Evolutionary conservation across 2,329 filamentous ascomycete species (phyloP), one percentile per base, ranked within the genome.

Genomic region (Pochonia chlamydosporia): DNA sequence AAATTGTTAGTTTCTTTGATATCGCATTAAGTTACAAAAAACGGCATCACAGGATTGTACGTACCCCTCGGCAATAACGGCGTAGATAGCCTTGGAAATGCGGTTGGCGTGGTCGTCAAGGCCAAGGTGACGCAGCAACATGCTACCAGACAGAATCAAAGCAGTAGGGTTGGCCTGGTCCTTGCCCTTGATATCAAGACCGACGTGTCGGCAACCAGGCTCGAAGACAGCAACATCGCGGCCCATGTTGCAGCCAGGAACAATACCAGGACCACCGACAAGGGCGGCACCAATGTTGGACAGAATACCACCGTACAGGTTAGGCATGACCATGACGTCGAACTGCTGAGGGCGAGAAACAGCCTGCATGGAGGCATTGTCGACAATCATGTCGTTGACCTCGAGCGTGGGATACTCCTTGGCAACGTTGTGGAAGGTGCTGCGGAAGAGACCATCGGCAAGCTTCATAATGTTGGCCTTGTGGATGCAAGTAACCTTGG

Each of bases 401-500:
- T 96, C 88, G 60, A 99, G 80, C 54, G 89, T 95, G 51, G 93
- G 92, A 77, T 93, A 99, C 70, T 96, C 89, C 77, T 95, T 87
- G 57, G 90, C 88, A 59, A 93, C 84, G 63, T 84, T 80, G 78
- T 95, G 89, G 81, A 97, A 95, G 59, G 93, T 97, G 76, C 85
- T 92, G 70, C 93, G 87, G 89, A 99, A 99, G 49, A 99, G 87
- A 73, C 93, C 93, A 62, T 99, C 93, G 69, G 91, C 92, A 50
- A 99, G 81, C 82, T 99, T 99, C 93, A 99, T 99, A 78, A 99
- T 99, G 81, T 99, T 99, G 74, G 93, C 93, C 82, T 99, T 99
- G 86, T 99, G 93, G 68, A 99, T 97, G 78, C 92, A 96, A 58
- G 93, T 97, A 49, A 99, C 89, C 87, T 97, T 97, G 81, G 95